Conservation (phyloP, 169 alveolate genomes). For the Blepharisma undulans region DNA sequence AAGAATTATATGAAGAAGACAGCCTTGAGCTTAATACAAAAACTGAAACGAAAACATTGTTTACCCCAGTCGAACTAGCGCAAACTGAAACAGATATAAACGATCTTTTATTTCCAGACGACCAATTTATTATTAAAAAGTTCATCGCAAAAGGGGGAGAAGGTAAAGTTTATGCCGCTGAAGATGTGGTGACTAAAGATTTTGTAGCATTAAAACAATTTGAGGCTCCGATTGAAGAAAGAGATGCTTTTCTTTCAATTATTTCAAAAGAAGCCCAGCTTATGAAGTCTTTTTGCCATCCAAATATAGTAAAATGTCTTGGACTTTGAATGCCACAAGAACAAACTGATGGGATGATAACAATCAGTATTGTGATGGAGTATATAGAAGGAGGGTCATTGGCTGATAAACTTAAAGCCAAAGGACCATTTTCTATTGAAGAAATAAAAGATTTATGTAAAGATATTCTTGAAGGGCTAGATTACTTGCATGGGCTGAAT, state of each 20-base stretch:
- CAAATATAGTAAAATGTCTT: constrained; percentile 79
- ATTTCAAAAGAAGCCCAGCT: constrained; percentile 70
- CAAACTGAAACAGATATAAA: background rate
- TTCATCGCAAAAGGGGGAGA: constrained; percentile 32
- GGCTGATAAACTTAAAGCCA: background rate
- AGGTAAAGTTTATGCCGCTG: constrained; percentile 21
- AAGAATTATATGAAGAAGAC: background rate
- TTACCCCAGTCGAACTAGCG: background rate
- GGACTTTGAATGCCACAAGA: constrained; percentile 54
- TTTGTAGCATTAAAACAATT: constrained; percentile 22
- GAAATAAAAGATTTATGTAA: constrained; percentile 17
- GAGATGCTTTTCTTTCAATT: background rate
- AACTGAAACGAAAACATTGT: background rate
- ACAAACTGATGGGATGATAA: background rate
- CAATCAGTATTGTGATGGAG: constrained; percentile 83
- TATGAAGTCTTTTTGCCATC: constrained; percentile 74
- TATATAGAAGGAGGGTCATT: constrained; percentile 80
- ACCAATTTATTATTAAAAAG: background rate
- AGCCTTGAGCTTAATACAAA: background rate
- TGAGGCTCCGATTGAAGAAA: background rate
- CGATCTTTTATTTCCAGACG: constrained; percentile 6
- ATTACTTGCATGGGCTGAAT: constrained; percentile 75
- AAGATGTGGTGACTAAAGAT: background rate
- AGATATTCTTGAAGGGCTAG: constrained; percentile 66
- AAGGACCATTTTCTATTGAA: constrained; percentile 1